Conservation (phyloP, 169 alveolate species). For the Plasmodium inui region DNA sequence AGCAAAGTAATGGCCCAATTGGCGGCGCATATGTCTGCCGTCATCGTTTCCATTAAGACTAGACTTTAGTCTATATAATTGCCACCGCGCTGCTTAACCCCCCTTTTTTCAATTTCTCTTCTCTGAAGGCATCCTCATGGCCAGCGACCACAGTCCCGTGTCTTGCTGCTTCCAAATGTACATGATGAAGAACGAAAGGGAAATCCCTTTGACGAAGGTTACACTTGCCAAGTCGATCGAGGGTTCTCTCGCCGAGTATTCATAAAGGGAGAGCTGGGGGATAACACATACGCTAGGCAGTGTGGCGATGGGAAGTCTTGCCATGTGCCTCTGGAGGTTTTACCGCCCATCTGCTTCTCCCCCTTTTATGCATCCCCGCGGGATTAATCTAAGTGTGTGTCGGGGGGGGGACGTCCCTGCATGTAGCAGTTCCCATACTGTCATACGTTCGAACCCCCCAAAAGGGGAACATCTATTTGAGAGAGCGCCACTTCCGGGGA, state of each 20-base stretch:
- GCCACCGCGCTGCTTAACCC: neutral
- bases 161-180: constrained; percentile 81
- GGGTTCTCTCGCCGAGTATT: neutral
- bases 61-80: neutral
- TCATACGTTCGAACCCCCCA: neutral
- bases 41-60: neutral
- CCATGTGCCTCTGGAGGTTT: neutral
- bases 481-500: neutral
- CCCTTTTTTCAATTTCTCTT: constrained; percentile 1
- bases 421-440: neutral
- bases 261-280: neutral
- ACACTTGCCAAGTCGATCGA: neutral
- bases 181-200: constrained; percentile 65
- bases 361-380: neutral
- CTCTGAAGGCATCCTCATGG: constrained; percentile 74
- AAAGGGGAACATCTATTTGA: neutral
- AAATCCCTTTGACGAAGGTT: constrained; percentile 61
- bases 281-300: neutral
- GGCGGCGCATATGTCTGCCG: neutral
- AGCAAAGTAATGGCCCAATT: constrained; percentile 34
- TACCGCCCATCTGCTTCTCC: neutral
- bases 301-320: neutral
- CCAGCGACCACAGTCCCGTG: constrained; percentile 87
- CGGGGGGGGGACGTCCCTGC: neutral
- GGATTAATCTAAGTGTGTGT: neutral